phyloP scores from a whole-genome alignment of 2,329 filamentous ascomycete species.

The Thielaviopsis punctulata region DNA sequence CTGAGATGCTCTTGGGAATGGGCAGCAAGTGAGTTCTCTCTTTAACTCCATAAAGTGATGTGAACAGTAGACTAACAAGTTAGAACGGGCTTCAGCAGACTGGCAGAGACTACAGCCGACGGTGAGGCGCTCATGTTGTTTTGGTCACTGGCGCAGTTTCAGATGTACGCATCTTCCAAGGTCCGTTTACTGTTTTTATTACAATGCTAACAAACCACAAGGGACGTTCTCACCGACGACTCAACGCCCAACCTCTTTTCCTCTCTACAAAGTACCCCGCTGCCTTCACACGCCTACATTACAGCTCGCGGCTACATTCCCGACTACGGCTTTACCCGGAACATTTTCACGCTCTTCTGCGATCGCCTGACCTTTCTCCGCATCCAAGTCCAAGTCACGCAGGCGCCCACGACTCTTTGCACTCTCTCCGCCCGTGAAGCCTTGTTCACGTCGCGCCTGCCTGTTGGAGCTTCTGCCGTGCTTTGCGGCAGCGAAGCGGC shows the following conservation, averaged over 20 bases:
- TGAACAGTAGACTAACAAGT: not conserved
- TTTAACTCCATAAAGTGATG: not conserved
- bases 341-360: not conserved
- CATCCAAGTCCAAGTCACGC: not conserved
- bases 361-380: not conserved
- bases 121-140: slow-evolving; percentile 2
- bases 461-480: not conserved
- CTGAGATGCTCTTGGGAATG: not conserved
- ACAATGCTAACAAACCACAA: not conserved
- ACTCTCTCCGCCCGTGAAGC: not conserved
- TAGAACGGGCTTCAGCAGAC: not conserved
- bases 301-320: not conserved
- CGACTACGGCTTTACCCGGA: slow-evolving; percentile 5
- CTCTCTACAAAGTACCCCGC: not conserved
- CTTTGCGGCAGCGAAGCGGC: not conserved
- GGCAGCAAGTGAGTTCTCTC: not conserved
- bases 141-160: slow-evolving; percentile 5
- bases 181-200: not conserved
- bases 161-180: slow-evolving; percentile 1
- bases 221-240: not conserved
- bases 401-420: not conserved
- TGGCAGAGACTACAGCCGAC: not conserved
- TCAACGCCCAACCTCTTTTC: not conserved
- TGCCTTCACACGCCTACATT: not conserved
- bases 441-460: not conserved